These are phyloP conservation scores for Citrus medica DNA, from an alignment of 345 rosid genomes.

Conservation along the genomic window DNA sequence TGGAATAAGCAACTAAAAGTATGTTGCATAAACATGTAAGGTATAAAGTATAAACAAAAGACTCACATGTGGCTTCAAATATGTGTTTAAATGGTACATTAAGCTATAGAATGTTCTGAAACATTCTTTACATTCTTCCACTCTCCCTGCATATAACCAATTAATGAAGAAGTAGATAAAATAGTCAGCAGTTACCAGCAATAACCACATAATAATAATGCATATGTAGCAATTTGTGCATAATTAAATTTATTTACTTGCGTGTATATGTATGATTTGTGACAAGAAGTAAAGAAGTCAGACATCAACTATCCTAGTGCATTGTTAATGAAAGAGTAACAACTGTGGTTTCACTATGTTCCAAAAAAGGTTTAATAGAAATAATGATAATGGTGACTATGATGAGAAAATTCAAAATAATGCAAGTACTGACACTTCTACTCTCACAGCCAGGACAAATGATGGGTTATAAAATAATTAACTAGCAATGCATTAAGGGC, in stretches of 20 bases:
- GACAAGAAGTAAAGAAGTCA: not conserved
- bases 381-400: no score
- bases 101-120: conserved; percentile 38
- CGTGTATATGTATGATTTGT: not conserved
- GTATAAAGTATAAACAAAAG: not conserved
- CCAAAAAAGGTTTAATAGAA: no score
- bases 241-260: no score
- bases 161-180: not conserved
- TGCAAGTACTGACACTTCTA: no score
- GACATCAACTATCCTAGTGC: not conserved
- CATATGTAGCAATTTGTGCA: no score
- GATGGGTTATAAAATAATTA: no score
- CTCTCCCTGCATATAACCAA: conserved; percentile 25
- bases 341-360: not conserved
- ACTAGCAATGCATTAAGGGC: no score
- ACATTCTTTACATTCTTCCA: conserved; percentile 39
- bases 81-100: conserved; percentile 37
- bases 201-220: not conserved
- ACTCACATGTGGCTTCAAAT: conserved; percentile 49
- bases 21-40: not conserved
- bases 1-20: not conserved
- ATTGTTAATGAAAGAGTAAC: not conserved
- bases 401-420: no score
- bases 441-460: no score
- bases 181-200: not conserved